Base-by-base conservation (phyloP, 371 early-diverging fungal species). In the Mucor plumbeus region DNA sequence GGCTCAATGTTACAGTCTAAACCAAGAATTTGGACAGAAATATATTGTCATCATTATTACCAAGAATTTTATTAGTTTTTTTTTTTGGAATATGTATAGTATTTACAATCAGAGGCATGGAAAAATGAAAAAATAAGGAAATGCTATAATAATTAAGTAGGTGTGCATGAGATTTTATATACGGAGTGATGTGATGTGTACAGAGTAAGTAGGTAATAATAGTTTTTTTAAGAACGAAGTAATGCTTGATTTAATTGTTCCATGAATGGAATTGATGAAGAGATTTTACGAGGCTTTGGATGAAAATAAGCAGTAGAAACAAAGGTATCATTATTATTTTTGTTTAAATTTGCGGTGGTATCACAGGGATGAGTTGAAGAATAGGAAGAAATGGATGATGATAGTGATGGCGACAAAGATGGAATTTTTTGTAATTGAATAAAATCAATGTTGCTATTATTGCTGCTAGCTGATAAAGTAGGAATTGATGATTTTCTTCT, bases 221-320 rank as follows among this genome's bases (percentile, higher is more conserved):
- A 26, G 26, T 26, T 11, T 38, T 11, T 38, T 69, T 65, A 65
- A 38, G 54, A n/a, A 36, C 36, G 50, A 34, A 65, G 38, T n/a
- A 69, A 53, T 39, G 70, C 70, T 57, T 70, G 65, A 43, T 70
- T 69, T 26, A 69, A 47, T 38, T 66, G 71, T 57, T 70, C 71
- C 67, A 66, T 70, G 38, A 66, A 63, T 11, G 56, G 34, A 34
- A 55, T 40, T 14, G 66, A 47, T 39, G 55, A 21, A 8, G 69
- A 41, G 14, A 61, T 26, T 58, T 53, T 66, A 7, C 63, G 67
- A 15, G 67, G 67, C 34, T 71, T 71, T n/a, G 71, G 67, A 15
- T 63, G 67, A 47, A 35, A 62, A 14, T 39, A 70, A 7, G 39
- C 35, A 34, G 63, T 17, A 41, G 17, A 11, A 19, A 11, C 34